Conservation (phyloP, 2,329 filamentous ascomycete genomes). For the Monosporascus sp. region DNA sequence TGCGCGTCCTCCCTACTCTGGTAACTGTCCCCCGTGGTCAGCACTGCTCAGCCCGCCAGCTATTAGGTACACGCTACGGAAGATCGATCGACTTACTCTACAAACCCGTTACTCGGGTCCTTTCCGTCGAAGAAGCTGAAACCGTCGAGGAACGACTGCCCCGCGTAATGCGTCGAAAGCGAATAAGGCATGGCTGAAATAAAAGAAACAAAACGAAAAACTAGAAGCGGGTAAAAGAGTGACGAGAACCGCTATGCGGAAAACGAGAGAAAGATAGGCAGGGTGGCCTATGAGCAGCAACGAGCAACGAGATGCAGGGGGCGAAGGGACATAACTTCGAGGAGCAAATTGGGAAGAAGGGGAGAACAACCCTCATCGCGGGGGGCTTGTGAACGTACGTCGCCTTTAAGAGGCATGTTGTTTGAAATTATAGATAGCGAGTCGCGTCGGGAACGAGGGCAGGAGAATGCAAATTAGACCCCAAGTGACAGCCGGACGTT, state of each 20-base stretch:
- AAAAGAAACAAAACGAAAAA: conserved; percentile 1
- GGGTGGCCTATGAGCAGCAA: conserved; percentile 12
- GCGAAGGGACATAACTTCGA: conserved; percentile 6
- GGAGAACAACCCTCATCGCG: neutral
- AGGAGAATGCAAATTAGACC: conserved; percentile 23
- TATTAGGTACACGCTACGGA: too few species aligned
- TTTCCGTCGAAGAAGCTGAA: conserved; percentile 45
- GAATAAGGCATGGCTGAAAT: conserved; percentile 21
- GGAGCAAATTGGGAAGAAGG: neutral
- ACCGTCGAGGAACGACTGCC: conserved; percentile 27
- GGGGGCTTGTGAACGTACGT: neutral
- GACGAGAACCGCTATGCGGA: conserved; percentile 12
- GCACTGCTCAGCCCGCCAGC: neutral
- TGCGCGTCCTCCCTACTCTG: conserved; percentile 36
- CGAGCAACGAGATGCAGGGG: conserved; percentile 9
- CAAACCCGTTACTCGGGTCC: conserved; percentile 64
- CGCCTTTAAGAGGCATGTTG: conserved; percentile 14
- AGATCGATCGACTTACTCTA: conserved; percentile 42
- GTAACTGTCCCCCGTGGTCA: conserved; percentile 29
- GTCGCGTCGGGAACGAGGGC: conserved; percentile 11
- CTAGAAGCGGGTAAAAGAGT: conserved; percentile 14
- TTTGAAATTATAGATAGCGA: conserved; percentile 8
- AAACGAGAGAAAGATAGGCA: conserved; percentile 9
- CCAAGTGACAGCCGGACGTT: conserved; percentile 6
- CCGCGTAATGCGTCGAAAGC: conserved; percentile 25